A percentile compares a stretch with the other conserved stretches of the same genome.
Evolutionary conservation across 202 grass and related monocot genomes (phyloP).

Genomic region (Zizania palustris): DNA sequence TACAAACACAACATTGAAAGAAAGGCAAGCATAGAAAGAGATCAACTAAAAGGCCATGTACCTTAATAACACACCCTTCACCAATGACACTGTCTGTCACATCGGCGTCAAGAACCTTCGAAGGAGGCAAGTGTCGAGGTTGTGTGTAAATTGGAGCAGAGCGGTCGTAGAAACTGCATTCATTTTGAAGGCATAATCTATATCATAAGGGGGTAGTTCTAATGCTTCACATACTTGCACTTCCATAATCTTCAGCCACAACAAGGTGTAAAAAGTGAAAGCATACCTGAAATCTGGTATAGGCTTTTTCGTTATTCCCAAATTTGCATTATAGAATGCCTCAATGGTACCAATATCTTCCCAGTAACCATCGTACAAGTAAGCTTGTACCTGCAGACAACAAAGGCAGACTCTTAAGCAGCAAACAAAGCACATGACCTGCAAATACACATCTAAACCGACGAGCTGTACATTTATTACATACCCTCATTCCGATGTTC

Average conservation of each 20-base stretch:
- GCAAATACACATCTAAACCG: constrained; percentile 31
- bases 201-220: constrained; percentile 34
- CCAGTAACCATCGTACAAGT: constrained; percentile 94
- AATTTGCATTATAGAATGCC: constrained; percentile 95
- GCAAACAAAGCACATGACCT: constrained; percentile 3
- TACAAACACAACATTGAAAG: constrained; percentile 12
- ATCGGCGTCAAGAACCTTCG: constrained; percentile 94
- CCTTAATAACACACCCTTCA: constrained; percentile 97
- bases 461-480: constrained; percentile 13
- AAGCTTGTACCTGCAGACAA: constrained; percentile 74
- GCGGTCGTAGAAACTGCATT: constrained; percentile 93
- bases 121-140: constrained; percentile 88
- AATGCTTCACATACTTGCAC: constrained; percentile 1
- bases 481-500: constrained; percentile 84
- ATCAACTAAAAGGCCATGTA: constrained; percentile 45
- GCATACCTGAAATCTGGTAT: constrained; percentile 93
- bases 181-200: constrained; percentile 39
- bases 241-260: constrained; percentile 1
- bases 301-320: constrained; percentile 96
- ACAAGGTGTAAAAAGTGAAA: constrained; percentile 34
- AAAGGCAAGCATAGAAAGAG: constrained; percentile 32
- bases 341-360: constrained; percentile 98
- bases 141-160: constrained; percentile 95
- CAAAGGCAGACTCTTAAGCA: constrained; percentile 15
- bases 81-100: constrained; percentile 96